Percentiles rank a stretch among this genome's conserved stretches.
These are phyloP conservation scores for Sphagnum magellanicum DNA, from an alignment of 228 moss, liverwort and hornwort species.

Conservation along the genomic window DNA sequence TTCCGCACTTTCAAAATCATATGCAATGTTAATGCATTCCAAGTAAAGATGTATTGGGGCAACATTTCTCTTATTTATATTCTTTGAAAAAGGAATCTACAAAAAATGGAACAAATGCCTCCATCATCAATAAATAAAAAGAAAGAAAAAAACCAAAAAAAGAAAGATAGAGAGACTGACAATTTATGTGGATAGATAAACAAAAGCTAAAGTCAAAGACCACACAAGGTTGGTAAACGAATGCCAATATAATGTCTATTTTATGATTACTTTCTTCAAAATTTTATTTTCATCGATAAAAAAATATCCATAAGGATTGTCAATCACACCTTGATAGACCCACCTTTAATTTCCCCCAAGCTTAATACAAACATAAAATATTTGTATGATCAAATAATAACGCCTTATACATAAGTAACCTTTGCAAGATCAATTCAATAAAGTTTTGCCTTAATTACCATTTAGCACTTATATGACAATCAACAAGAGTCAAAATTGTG, in stretches of 20 bases:
- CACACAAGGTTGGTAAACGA: too few species aligned
- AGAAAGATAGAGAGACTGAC: neutral
- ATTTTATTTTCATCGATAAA: slow-evolving; percentile 87
- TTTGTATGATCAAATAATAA: neutral
- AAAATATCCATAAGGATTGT: slow-evolving; percentile 93
- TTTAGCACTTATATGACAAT: too few species aligned
- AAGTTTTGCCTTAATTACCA: neutral
- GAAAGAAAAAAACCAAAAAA: neutral
- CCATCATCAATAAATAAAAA: too few species aligned
- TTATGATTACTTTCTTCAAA: slow-evolving; percentile 55
- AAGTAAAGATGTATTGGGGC: slow-evolving; percentile 64
- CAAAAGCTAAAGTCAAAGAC: too few species aligned
- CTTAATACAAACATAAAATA: neutral
- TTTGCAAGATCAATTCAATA: neutral
- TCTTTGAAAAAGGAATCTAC: slow-evolving; percentile 63
- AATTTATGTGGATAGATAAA: too few species aligned
- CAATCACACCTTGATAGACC: slow-evolving; percentile 85
- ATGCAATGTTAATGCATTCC: slow-evolving; percentile 75
- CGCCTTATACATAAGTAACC: neutral
- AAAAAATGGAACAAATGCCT: neutral
- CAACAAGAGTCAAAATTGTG: too few species aligned
- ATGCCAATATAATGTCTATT: too few species aligned
- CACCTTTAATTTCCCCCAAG: slow-evolving; percentile 46
- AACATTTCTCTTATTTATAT: slow-evolving; percentile 33
- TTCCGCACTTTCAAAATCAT: slow-evolving; percentile 86